A percentile compares a stretch with the other conserved stretches of the same genome.
Conservation (phyloP, 768 basidiomycete genomes). For the Pulveroboletus sp. region DNA sequence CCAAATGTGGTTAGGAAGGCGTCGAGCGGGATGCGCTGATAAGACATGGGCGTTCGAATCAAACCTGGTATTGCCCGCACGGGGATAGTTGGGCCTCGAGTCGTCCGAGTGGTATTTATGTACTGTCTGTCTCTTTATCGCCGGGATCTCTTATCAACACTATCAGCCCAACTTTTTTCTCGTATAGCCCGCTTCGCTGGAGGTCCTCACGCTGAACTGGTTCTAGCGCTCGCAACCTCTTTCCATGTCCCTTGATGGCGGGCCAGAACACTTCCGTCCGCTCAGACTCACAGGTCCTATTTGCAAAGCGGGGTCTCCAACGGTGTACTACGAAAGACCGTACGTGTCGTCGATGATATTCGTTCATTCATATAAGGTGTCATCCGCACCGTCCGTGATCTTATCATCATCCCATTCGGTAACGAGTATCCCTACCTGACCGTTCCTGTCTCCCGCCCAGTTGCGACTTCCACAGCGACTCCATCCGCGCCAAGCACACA, state of each 20-base stretch:
- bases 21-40: conserved; percentile 41
- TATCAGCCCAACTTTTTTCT: too few species aligned
- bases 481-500: neutral
- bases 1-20: conserved; percentile 46
- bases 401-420: neutral
- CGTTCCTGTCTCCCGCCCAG: neutral
- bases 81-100: too few species aligned
- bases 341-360: neutral
- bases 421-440: neutral
- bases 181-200: too few species aligned
- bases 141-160: too few species aligned
- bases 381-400: neutral
- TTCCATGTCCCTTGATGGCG: too few species aligned
- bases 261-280: too few species aligned
- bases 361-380: neutral
- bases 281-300: too few species aligned
- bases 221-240: too few species aligned
- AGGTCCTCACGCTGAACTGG: too few species aligned
- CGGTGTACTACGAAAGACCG: neutral
- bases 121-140: neutral
- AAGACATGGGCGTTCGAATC: conserved; percentile 34
- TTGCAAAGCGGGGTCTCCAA: neutral
- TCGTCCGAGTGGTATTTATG: neutral
- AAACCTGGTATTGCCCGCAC: neutral
- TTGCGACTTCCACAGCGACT: too few species aligned